These are phyloP conservation scores for Chaetomium sp. DNA, from an alignment of 2,329 filamentous ascomycete genomes.

Conservation along the genomic window DNA sequence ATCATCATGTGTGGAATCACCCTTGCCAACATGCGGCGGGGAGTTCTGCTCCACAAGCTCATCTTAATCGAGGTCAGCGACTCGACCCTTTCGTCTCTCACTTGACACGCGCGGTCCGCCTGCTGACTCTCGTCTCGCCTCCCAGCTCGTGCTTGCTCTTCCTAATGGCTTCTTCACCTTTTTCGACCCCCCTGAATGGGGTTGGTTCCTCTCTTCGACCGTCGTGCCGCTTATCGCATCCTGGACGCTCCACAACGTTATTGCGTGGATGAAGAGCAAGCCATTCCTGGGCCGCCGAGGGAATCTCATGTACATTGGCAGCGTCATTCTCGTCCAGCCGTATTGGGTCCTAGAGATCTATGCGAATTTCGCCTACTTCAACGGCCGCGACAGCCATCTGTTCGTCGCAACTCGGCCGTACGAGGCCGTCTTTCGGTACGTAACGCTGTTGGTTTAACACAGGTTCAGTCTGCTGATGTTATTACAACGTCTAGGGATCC, in stretches of 20 bases:
- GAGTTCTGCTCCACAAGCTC: constrained; percentile 52
- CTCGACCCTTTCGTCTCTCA: too few relatives aligned
- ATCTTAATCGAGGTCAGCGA: constrained; percentile 45
- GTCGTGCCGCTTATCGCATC: constrained; percentile 64
- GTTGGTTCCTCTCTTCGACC: constrained; percentile 64
- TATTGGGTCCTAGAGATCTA: constrained; percentile 68
- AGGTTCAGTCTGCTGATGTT: constrained; percentile 17
- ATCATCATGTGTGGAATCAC: constrained; percentile 53
- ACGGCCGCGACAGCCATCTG: constrained; percentile 51
- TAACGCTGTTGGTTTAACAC: constrained; percentile 12
- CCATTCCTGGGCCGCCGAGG: constrained; percentile 57
- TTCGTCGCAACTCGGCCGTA: constrained; percentile 59
- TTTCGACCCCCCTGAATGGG: constrained; percentile 53
- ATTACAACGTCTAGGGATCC: constrained; percentile 51
- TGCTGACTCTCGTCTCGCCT: constrained; percentile 1
- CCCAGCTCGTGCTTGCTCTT: constrained; percentile 52
- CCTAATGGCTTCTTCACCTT: constrained; percentile 63
- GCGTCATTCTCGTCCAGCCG: constrained; percentile 59
- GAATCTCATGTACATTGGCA: constrained; percentile 59
- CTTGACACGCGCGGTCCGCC: too few relatives aligned
- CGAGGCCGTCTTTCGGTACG: constrained; percentile 60
- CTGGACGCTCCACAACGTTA: constrained; percentile 66
- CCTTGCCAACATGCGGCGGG: constrained; percentile 51
- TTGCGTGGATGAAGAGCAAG: constrained; percentile 67
- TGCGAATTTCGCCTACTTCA: constrained; percentile 67